These are phyloP conservation scores for Cyclotella choctawhatcheeana DNA, from an alignment of 108 stramenopile species.

Conservation along the genomic window DNA sequence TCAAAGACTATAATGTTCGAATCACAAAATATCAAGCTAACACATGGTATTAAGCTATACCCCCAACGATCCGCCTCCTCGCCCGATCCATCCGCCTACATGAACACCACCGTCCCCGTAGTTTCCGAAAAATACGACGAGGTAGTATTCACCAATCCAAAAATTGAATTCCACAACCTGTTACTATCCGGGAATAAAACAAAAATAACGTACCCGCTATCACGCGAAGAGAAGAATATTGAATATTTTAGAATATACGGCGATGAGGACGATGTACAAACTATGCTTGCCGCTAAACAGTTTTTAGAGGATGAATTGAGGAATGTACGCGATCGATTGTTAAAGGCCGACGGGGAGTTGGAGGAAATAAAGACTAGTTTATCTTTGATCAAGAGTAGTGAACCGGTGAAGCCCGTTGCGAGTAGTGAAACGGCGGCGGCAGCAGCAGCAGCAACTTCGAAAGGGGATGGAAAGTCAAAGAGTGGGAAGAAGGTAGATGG, in stretches of 20 bases:
- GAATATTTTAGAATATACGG: slow-evolving; percentile 58
- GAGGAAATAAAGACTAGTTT: slow-evolving; percentile 56
- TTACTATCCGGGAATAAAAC: slow-evolving; percentile 34
- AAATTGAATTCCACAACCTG: slow-evolving; percentile 66
- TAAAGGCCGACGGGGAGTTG: slow-evolving; percentile 55
- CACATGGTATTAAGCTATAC: slow-evolving; percentile 91
- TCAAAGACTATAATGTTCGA: not conserved
- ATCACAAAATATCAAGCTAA: slow-evolving; percentile 40
- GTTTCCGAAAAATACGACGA: slow-evolving; percentile 95
- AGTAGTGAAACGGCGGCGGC: not conserved
- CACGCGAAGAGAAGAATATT: slow-evolving; percentile 48
- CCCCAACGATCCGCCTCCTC: slow-evolving; percentile 39
- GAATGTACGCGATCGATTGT: slow-evolving; percentile 70
- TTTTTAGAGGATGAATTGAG: slow-evolving; percentile 72
- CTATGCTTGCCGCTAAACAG: slow-evolving; percentile 65
- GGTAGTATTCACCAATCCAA: slow-evolving; percentile 94
- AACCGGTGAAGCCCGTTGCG: too few species aligned
- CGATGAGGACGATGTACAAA: slow-evolving; percentile 68
- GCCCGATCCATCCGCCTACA: slow-evolving; percentile 21
- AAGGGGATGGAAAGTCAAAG: not conserved
- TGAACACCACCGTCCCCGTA: slow-evolving; percentile 58
- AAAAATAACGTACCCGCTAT: slow-evolving; percentile 37
- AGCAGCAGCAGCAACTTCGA: not conserved
- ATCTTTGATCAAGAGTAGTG: slow-evolving; percentile 25
- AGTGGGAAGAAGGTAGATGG: not conserved